Conservation (phyloP, 768 basidiomycete species). For the Floccularia luteovirens region DNA sequence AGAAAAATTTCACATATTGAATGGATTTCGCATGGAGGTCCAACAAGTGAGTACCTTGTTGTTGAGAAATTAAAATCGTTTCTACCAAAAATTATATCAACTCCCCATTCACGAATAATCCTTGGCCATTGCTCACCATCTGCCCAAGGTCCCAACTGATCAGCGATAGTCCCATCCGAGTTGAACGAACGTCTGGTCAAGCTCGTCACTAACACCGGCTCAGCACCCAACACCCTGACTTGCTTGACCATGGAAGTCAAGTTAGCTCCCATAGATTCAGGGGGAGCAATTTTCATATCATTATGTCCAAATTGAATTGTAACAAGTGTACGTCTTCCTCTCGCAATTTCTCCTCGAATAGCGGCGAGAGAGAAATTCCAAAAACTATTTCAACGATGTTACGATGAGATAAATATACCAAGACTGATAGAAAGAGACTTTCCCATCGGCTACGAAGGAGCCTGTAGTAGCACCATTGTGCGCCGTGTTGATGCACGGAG, state of each 20-base stretch:
- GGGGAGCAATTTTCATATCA: constrained; percentile 31
- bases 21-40: constrained; percentile 31
- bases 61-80: constrained; percentile 24
- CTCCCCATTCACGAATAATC: background rate
- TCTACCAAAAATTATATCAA: constrained; percentile 11
- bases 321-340: constrained; percentile 24
- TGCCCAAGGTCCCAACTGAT: constrained; percentile 29
- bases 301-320: constrained; percentile 38
- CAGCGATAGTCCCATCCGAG: constrained; percentile 25
- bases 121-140: constrained; percentile 15
- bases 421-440: background rate
- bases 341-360: constrained; percentile 24
- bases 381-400: constrained; percentile 9
- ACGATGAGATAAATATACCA: background rate
- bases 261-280: constrained; percentile 35
- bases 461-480: constrained; percentile 34
- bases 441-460: constrained; percentile 27
- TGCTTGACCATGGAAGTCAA: constrained; percentile 30
- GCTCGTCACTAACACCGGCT: constrained; percentile 33
- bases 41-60: constrained; percentile 27
- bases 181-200: constrained; percentile 29
- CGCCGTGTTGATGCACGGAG: constrained; percentile 31
- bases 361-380: constrained; percentile 25
- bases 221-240: constrained; percentile 25
- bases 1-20: constrained; percentile 16